Base-by-base conservation (phyloP, 495 filamentous ascomycete genomes). In the Talaromyces wortmannii region DNA sequence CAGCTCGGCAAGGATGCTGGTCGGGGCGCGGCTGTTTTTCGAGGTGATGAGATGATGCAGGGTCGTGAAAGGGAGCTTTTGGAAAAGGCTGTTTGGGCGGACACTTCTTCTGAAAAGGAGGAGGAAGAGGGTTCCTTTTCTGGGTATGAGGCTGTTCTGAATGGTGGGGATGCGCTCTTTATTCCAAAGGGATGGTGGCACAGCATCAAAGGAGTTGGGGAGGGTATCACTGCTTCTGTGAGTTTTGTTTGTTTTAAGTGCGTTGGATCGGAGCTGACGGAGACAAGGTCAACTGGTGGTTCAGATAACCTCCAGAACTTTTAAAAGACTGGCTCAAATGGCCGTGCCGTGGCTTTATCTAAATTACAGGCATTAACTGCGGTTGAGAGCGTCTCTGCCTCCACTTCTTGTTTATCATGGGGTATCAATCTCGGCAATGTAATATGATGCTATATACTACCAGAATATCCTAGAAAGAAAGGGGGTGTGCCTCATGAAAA, bases 181-280 rank as follows among this genome's bases (percentile, higher is more conserved):
- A 92, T 98, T 53, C 94, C 92, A 0, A 83, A 81, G 56, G 90
- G 90, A 11, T 98, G 91, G 91, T 98, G 94, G 94, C 94, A 98
- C 78, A 91, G 88, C 64, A 83, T 98, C 50, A 86, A 82, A 62
- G 90, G 92, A 17, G 61, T 83, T 50, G 88, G 85, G 12, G 59
- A 75, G 17, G 79, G 82, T 12, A 78, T 87, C 32, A 87, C 76
- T 47, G 86, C 71, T 49, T 89, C 87, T 58, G 87, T 88, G 65
- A 73, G 81, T 75, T 44, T 44, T 30, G 3, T 30, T 48, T 31
- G n/a, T 53, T 59, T 31, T 43, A 6, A 4, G 30, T 8, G 47
- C 61, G 53, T 18, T 18, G 13, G 6, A 70, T 0, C 44, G 45
- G 23, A 60, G 70, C 58, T 62, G 69, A 81, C 61, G 59, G 51